Evolutionary conservation across 2,329 filamentous ascomycete genomes (phyloP), one percentile per base, ranked within the genome.

Genomic region (Diaporthe sp.): DNA sequence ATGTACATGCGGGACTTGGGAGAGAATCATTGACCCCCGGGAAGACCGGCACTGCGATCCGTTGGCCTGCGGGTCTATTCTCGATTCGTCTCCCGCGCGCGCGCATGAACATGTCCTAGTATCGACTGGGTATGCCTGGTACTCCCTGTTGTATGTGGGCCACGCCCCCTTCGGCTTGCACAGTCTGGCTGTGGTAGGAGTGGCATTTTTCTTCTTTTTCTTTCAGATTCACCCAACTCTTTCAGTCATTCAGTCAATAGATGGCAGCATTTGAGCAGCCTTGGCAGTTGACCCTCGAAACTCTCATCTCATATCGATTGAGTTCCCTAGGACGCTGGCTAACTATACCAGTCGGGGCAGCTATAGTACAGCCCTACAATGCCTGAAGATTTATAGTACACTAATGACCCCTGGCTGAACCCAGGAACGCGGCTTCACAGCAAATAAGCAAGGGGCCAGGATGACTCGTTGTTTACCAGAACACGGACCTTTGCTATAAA

Each of bases 41-140:
- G 31, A 25, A 12, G 31, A 6, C 46, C 62, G 62, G 46, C 46
- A 53, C 28, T 6, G 31, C 22, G 7, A 25, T 39, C 62, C 62
- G 31, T 25, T 37, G 17, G 22, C 46, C 22, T 53, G 62, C 31
- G 62, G 62, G 62, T 68, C 62, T 39, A 17, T 68, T 68, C 62
- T 39, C 17, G 22, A 68, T 68, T 37, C 31, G 62, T 53, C 62
- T 53, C 31, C 62, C 62, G 62, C 62, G 62, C 62, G 62, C 46
- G 22, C 15, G 62, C 62, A 68, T 68, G 31, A 53, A 68, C 31
- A 39, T n/a, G 46, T 68, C 62, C 62, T 68, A 53, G 62, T 68
- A 68, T 51, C 17, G 62, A 68, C 62, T 25, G 44, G 62, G 62
- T 51, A 37, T 4, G n/a, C 37, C 37, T 19, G 37, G 37, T 42